Evolutionary conservation across 176 grass and related monocot genomes (phyloP), one percentile per base, ranked within the genome.

Genomic region (Triticum urartu): DNA sequence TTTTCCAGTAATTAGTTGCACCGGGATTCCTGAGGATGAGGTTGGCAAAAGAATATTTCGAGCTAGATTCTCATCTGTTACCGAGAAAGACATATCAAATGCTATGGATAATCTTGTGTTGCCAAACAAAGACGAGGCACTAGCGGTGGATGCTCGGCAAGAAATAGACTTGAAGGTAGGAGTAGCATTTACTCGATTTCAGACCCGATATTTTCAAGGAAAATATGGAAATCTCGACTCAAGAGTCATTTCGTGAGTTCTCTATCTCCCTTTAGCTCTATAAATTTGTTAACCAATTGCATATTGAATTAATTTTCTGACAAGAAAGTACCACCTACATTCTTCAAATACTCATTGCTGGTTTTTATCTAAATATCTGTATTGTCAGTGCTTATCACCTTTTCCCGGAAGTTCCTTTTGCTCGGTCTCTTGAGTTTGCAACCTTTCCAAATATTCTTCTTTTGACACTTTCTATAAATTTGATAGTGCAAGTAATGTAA

Each of bases 161-260:
- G 96, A 98, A 89, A 98, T 98, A 84, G 96, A 98, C 84, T 89
- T 98, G 86, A 98, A 98, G 81, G 93, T 98, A 68, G 96, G 96
- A 78, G 96, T 95, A 79, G 93, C 96, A 34, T 98, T 98, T 95
- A 98, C 96, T 88, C 83, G 93, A 89, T 98, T 98, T 87, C 93
- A 98, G 84, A 98, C 96, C 50, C 86, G 93, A 52, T 98, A 91
- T 87, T 98, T 98, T 76, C 96, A 98, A 84, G 96, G 93, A 81
- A 98, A 98, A 86, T 98, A 95, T 79, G 96, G 96, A 80, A 98
- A 98, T 81, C 96, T 98, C 54, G 96, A 98, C 86, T 94, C 96
- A 84, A 95, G 93, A 92, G 96, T 98, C 42, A 98, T 98, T 92
- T 98, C 93, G 96, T 95, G 85, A 98, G 96, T 92, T 86, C 88